phyloP scores from a whole-genome alignment of 2,329 filamentous ascomycete genomes.

The Huntiella moniliformis region DNA sequence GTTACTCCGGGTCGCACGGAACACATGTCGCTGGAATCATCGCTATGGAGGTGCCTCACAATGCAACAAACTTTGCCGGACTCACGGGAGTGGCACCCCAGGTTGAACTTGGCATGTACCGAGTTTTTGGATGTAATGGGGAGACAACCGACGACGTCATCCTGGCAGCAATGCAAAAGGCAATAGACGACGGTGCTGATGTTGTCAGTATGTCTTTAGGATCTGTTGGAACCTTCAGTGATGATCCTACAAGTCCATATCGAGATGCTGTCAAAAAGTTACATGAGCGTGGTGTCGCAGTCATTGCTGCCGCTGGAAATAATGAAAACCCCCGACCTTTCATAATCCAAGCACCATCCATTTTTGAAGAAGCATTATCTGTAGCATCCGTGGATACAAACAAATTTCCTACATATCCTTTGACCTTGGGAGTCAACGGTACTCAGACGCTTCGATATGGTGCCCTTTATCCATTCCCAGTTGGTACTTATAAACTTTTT shows the following conservation, averaged over 20 bases:
- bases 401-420: constrained; percentile 11
- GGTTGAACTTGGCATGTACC: constrained; percentile 14
- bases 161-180: constrained; percentile 16
- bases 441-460: constrained; percentile 10
- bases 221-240: constrained; percentile 14
- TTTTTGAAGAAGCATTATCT: constrained; percentile 17
- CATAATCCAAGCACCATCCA: constrained; percentile 17
- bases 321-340: constrained; percentile 29
- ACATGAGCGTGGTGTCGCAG: constrained; percentile 24
- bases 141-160: constrained; percentile 12
- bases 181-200: constrained; percentile 16
- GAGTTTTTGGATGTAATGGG: constrained; percentile 12
- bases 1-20: constrained; percentile 17
- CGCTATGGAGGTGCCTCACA: constrained; percentile 8
- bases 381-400: constrained; percentile 15
- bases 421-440: background rate
- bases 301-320: constrained; percentile 33
- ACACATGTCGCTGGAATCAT: constrained; percentile 20
- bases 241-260: constrained; percentile 12
- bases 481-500: constrained; percentile 7
- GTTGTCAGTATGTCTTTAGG: constrained; percentile 17
- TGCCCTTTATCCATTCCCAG: constrained; percentile 5
- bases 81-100: constrained; percentile 15
- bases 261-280: constrained; percentile 6
- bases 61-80: constrained; percentile 8